These are phyloP conservation scores for Achaetomium macrosporum DNA, from an alignment of 2,329 filamentous ascomycete species.

Conservation along the genomic window DNA sequence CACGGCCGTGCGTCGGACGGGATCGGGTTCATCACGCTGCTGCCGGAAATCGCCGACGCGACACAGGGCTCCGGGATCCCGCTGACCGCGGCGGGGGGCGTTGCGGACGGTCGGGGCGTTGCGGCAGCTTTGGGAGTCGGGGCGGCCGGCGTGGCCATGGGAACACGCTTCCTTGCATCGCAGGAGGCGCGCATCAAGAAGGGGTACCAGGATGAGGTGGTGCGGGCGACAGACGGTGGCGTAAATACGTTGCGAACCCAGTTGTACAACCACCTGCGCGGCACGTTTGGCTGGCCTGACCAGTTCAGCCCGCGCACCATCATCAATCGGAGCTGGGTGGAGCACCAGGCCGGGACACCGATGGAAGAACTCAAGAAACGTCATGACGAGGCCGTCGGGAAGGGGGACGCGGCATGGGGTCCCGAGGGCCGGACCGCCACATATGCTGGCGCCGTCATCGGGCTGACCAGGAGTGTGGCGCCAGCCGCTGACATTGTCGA, in stretches of 20 bases:
- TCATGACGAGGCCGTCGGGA: slow-evolving; percentile 36
- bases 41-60: slow-evolving; percentile 45
- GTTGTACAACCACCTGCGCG: slow-evolving; percentile 40
- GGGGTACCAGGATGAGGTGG: slow-evolving; percentile 39
- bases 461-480: slow-evolving; percentile 37
- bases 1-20: slow-evolving; percentile 44
- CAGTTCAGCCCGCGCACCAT: slow-evolving; percentile 36
- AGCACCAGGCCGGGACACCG: slow-evolving; percentile 31
- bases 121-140: slow-evolving; percentile 47
- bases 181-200: slow-evolving; percentile 35
- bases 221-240: slow-evolving; percentile 37
- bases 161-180: slow-evolving; percentile 56
- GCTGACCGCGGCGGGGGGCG: slow-evolving; percentile 47
- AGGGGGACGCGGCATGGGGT: slow-evolving; percentile 42
- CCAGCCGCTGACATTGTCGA: slow-evolving; percentile 35
- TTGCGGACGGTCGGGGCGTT: slow-evolving; percentile 45
- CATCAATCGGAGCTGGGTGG: slow-evolving; percentile 34
- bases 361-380: slow-evolving; percentile 41
- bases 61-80: slow-evolving; percentile 33
- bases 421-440: slow-evolving; percentile 42
- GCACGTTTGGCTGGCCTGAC: slow-evolving; percentile 39
- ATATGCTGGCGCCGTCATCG: slow-evolving; percentile 43
- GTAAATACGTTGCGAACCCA: slow-evolving; percentile 36
- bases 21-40: slow-evolving; percentile 39
- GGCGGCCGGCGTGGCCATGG: slow-evolving; percentile 51